Percentiles rank a stretch among this genome's conserved stretches.
Evolutionary conservation across 2,329 filamentous ascomycete genomes (phyloP).

Genomic region (Fusarium oxysporum): DNA sequence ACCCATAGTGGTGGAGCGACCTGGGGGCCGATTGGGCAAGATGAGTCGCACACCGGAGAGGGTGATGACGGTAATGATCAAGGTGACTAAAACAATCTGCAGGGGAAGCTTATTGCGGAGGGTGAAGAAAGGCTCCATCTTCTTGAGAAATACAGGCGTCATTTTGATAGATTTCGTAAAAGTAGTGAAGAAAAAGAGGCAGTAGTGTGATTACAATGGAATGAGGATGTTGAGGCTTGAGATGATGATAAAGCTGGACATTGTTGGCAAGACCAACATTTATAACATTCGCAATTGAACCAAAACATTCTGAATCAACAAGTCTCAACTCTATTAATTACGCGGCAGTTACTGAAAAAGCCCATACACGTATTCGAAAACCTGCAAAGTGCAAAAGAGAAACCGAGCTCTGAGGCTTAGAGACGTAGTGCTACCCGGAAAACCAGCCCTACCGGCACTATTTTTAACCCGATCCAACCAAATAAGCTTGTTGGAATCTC

Average conservation of each 20-base stretch:
- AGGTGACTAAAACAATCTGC: neutral
- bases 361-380: slow-evolving; percentile 1
- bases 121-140: neutral
- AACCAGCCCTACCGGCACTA: neutral
- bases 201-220: neutral
- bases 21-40: slow-evolving; percentile 19
- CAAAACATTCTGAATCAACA: neutral
- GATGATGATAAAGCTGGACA: neutral
- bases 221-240: neutral
- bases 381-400: neutral
- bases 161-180: neutral
- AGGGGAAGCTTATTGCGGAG: slow-evolving; percentile 2
- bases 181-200: neutral
- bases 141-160: neutral
- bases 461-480: neutral
- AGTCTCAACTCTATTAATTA: neutral
- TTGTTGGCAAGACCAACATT: neutral
- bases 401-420: slow-evolving; percentile 12
- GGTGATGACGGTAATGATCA: slow-evolving; percentile 15
- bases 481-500: neutral
- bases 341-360: neutral
- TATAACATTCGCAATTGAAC: neutral
- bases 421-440: neutral
- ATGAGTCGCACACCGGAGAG: slow-evolving; percentile 28
- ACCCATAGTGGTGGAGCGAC: slow-evolving; percentile 33